Percentiles rank a stretch among this genome's conserved stretches.
These are phyloP conservation scores for Neurospora pannonica DNA, from an alignment of 495 filamentous ascomycete genomes.

Conservation along the genomic window DNA sequence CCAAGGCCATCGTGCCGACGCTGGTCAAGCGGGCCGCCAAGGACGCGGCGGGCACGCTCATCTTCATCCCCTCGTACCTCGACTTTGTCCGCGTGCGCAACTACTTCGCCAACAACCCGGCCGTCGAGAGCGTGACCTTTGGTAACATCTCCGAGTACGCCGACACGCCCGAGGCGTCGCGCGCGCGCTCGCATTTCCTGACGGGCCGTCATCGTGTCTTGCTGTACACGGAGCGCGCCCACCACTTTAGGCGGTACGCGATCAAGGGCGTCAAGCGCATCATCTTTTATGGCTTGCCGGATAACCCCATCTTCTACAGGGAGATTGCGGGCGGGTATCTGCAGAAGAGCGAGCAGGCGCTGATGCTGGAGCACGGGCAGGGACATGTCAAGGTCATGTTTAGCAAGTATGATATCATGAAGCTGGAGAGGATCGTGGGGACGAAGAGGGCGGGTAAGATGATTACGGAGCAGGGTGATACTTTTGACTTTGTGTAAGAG, in stretches of 20 bases:
- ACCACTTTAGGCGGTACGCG: slow-evolving; percentile 83
- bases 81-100: slow-evolving; percentile 92
- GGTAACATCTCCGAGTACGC: slow-evolving; percentile 86
- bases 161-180: slow-evolving; percentile 59
- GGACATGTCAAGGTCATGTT: slow-evolving; percentile 64
- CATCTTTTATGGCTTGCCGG: slow-evolving; percentile 78
- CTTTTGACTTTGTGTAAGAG: slow-evolving; percentile 63
- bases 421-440: slow-evolving; percentile 83
- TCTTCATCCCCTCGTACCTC: slow-evolving; percentile 87
- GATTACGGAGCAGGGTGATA: slow-evolving; percentile 71
- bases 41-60: slow-evolving; percentile 50
- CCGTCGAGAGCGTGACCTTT: slow-evolving; percentile 63
- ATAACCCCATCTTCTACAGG: slow-evolving; percentile 80
- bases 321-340: slow-evolving; percentile 73
- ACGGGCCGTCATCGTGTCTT: slow-evolving; percentile 72
- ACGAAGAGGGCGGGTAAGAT: slow-evolving; percentile 65
- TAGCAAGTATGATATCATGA: slow-evolving; percentile 79
- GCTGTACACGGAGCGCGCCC: slow-evolving; percentile 84
- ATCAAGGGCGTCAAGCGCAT: slow-evolving; percentile 71
- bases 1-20: slow-evolving; percentile 62
- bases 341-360: slow-evolving; percentile 43
- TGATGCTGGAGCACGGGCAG: slow-evolving; percentile 37
- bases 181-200: slow-evolving; percentile 80
- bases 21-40: slow-evolving; percentile 52
- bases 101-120: slow-evolving; percentile 67